phyloP scores from a whole-genome alignment of 2,329 filamentous ascomycete genomes.

The Aplosporella prunicola region DNA sequence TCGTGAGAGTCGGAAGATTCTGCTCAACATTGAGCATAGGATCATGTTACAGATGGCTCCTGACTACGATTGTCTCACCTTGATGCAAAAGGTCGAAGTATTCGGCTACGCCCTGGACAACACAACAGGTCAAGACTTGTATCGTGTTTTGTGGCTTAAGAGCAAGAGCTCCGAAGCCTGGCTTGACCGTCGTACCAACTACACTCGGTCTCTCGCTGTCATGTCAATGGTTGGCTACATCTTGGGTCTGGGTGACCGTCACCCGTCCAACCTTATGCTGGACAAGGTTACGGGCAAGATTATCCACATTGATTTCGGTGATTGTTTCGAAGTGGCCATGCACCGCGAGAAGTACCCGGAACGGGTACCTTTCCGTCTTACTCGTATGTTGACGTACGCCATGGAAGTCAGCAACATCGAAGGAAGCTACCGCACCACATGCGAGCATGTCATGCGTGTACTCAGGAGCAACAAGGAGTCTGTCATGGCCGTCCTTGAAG shows the following conservation, averaged over 20 bases:
- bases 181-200: constrained; percentile 97
- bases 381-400: constrained; percentile 96
- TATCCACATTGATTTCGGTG: constrained; percentile 97
- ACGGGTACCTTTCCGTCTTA: constrained; percentile 92
- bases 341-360: constrained; percentile 99
- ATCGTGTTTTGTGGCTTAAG: constrained; percentile 97
- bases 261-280: constrained; percentile 96
- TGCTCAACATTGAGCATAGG: constrained; percentile 97
- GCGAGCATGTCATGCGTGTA: constrained; percentile 96
- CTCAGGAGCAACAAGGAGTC: constrained; percentile 96
- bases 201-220: constrained; percentile 90
- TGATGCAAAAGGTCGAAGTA: constrained; percentile 99
- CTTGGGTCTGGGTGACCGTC: constrained; percentile 86
- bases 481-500: constrained; percentile 95
- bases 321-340: constrained; percentile 99
- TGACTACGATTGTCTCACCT: constrained; percentile 93
- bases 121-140: constrained; percentile 95
- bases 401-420: constrained; percentile 99
- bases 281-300: constrained; percentile 94
- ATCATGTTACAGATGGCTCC: constrained; percentile 99
- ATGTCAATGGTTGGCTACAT: constrained; percentile 99
- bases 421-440: constrained; percentile 95
- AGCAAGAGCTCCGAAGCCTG: constrained; percentile 96
- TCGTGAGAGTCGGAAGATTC: constrained; percentile 89
- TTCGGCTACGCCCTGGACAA: constrained; percentile 99